These are phyloP conservation scores for Candida silvatica DNA, from an alignment of 805 yeast species.

Conservation along the genomic window DNA sequence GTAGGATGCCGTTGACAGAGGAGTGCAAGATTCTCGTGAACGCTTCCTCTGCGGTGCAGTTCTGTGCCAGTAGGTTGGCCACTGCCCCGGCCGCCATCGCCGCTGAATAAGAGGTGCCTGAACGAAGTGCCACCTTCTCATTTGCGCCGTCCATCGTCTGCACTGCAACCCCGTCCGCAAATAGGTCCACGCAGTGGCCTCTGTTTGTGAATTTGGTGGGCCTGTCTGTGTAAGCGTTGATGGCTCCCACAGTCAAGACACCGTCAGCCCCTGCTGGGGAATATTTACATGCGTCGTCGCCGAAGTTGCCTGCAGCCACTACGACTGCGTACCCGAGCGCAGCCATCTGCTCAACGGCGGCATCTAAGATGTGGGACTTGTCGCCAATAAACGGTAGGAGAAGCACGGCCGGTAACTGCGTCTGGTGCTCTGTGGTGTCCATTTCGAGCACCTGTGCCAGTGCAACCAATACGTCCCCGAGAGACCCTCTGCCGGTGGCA, in stretches of 20 bases:
- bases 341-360: slow-evolving; percentile 32
- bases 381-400: slow-evolving; percentile 30
- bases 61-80: slow-evolving; percentile 34
- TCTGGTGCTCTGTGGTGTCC: too few species aligned
- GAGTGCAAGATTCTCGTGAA: too few species aligned
- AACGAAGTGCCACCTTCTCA: slow-evolving; percentile 18
- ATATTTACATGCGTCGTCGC: slow-evolving; percentile 32
- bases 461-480: slow-evolving; percentile 27
- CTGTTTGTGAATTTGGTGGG: slow-evolving; percentile 33
- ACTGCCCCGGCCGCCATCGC: slow-evolving; percentile 37
- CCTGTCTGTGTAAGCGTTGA: slow-evolving; percentile 25
- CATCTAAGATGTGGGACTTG: slow-evolving; percentile 32
- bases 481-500: slow-evolving; percentile 26
- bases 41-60: slow-evolving; percentile 27
- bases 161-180: slow-evolving; percentile 40
- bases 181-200: slow-evolving; percentile 46
- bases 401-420: too few species aligned
- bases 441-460: slow-evolving; percentile 8
- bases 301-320: slow-evolving; percentile 43
- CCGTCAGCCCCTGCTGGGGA: slow-evolving; percentile 38
- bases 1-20: too few species aligned
- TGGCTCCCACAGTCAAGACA: slow-evolving; percentile 33
- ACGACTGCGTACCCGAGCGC: slow-evolving; percentile 36
- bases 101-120: slow-evolving; percentile 45
- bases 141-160: slow-evolving; percentile 29